A percentile compares a stretch with the other conserved stretches of the same genome.
phyloP scores from a whole-genome alignment of 2,329 filamentous ascomycete genomes.

The Ascochyta koolunga region DNA sequence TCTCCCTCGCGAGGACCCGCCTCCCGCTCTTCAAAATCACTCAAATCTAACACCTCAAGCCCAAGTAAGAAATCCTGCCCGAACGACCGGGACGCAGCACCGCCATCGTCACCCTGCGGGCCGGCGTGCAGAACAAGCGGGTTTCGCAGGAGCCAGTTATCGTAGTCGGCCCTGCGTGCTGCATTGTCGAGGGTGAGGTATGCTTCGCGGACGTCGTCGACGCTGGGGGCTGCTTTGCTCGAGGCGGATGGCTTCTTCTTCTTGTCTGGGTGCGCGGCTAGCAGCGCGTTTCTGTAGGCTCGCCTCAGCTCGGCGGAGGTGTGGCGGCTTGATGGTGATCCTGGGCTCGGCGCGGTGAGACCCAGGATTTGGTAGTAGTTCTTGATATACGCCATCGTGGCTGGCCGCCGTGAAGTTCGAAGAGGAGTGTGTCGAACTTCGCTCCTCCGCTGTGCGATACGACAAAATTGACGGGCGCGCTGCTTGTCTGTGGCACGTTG shows the following conservation, averaged over 20 bases:
- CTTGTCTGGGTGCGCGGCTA: conserved; percentile 67
- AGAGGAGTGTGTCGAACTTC: neutral
- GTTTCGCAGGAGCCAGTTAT: conserved; percentile 27
- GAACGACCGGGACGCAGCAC: neutral
- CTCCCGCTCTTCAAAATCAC: conserved; percentile 50
- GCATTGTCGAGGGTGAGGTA: conserved; percentile 60
- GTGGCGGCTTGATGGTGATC: neutral
- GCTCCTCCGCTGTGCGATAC: neutral
- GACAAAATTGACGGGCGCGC: neutral
- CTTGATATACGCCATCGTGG: conserved; percentile 32
- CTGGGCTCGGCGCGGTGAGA: conserved; percentile 19
- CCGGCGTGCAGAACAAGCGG: conserved; percentile 5
- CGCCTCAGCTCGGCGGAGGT: conserved; percentile 19
- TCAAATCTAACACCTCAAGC: conserved; percentile 63
- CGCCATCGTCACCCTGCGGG: neutral
- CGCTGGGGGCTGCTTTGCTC: conserved; percentile 42
- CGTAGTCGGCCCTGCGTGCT: conserved; percentile 51
- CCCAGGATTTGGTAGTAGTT: conserved; percentile 40
- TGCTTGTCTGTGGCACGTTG: conserved; percentile 1
- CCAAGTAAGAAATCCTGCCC: conserved; percentile 51
- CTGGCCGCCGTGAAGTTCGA: neutral
- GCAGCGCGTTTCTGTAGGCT: conserved; percentile 63
- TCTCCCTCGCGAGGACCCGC: conserved; percentile 18
- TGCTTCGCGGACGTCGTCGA: conserved; percentile 66
- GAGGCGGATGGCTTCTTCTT: conserved; percentile 3